phyloP scores from a whole-genome alignment of 176 grass and related monocot genomes.

The Panicum miliaceum region DNA sequence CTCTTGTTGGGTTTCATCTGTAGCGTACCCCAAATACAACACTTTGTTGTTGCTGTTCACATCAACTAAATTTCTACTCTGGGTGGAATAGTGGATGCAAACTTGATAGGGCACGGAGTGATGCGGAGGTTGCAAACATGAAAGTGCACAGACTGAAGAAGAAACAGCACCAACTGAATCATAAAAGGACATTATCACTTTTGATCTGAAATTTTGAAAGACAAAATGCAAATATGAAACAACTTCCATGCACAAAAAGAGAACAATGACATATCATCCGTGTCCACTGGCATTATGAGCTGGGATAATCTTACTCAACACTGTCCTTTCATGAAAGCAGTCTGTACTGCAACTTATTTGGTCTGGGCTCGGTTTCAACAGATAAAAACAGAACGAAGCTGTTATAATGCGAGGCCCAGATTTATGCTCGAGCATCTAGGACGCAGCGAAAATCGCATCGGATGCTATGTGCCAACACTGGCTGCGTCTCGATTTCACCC shows the following conservation, averaged over 20 bases:
- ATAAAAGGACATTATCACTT: neutral
- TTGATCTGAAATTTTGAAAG: neutral
- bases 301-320: neutral
- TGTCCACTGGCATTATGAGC: neutral
- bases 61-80: neutral
- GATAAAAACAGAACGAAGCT: neutral
- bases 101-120: neutral
- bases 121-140: no score
- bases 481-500: neutral
- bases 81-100: neutral
- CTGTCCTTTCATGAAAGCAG: neutral
- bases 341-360: neutral
- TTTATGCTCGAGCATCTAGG: neutral
- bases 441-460: neutral
- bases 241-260: neutral
- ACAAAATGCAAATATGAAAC: neutral
- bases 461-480: neutral
- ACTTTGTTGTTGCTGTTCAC: neutral
- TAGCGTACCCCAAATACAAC: neutral
- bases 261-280: neutral
- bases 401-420: neutral
- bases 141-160: neutral
- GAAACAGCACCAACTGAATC: neutral
- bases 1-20: neutral
- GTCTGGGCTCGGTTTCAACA: neutral